Evolutionary conservation across 2,329 filamentous ascomycete genomes (phyloP), one percentile per base, ranked within the genome.

Genomic region (Alternaria angustiovoidea): DNA sequence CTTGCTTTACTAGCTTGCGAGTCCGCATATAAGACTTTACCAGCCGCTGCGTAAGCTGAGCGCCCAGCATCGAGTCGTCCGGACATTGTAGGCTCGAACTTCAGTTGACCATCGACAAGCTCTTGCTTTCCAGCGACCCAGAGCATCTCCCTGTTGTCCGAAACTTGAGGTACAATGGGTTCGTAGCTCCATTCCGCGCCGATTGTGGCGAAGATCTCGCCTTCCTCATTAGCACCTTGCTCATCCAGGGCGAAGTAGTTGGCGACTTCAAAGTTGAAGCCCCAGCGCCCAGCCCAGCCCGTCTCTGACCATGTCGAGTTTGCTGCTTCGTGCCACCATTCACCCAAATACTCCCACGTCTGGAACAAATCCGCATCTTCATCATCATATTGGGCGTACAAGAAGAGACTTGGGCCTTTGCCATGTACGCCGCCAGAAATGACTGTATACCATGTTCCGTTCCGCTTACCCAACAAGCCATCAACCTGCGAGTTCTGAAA

Each of bases 201-300:
- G 7, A 82, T 44, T 0, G 80, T 82, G 5, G 73, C 67, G 54
- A 83, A 80, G 2, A 79, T 68, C 16, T 81, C 76, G 14, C 80
- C 81, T 3, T 77, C 68, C 5, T 73, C 59, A 51, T 77, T 80
- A 51, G 80, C 81, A 11, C 81, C 81, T 5, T 76, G 57, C 20
- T 75, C 69, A 16, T 81, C 76, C 3, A 84, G 65, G 14, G 74
- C 68, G 64, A 83, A 82, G 16, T 81, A 61, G 41, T 83, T 83
- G 20, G 62, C 72, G 11, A 82, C 79, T 64, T 84, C 82, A 42
- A 82, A 83, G 61, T 84, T 84, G 72, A 75, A 83, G 0, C 67
- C 67, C 68, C 68, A 72, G n/a, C 69, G 64, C 44, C 66, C 68
- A 11, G 66, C 65, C 66, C 69, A 72, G 1, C 59, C 62, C 20